phyloP scores from a whole-genome alignment of 345 rosid genomes.

The Raphanus sativus region DNA sequence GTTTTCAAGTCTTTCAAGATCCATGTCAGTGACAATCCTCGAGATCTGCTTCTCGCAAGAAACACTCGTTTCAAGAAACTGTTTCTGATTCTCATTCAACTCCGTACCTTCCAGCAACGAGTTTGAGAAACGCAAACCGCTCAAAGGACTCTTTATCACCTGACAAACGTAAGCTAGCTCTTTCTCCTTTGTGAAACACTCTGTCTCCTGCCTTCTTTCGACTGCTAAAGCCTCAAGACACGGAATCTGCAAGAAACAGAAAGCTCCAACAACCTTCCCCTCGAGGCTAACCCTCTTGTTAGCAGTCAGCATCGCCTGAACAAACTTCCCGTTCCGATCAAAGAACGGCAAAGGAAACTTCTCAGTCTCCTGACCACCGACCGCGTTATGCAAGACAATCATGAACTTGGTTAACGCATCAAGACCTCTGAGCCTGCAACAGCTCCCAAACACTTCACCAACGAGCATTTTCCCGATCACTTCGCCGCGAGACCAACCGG shows the following conservation, averaged over 20 bases:
- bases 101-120: slow-evolving; percentile 78
- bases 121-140: slow-evolving; percentile 78
- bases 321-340: slow-evolving; percentile 65
- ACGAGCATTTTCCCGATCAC: slow-evolving; percentile 83
- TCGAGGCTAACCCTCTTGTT: slow-evolving; percentile 73
- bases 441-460: slow-evolving; percentile 89
- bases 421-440: slow-evolving; percentile 82
- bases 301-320: slow-evolving; percentile 85
- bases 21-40: slow-evolving; percentile 64
- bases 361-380: slow-evolving; percentile 82
- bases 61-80: slow-evolving; percentile 84
- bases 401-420: slow-evolving; percentile 90
- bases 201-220: slow-evolving; percentile 77
- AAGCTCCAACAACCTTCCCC: slow-evolving; percentile 80
- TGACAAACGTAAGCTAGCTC: slow-evolving; percentile 92
- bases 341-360: slow-evolving; percentile 79
- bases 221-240: slow-evolving; percentile 76
- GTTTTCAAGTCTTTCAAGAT: slow-evolving; percentile 75
- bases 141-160: slow-evolving; percentile 79
- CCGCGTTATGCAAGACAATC: slow-evolving; percentile 82
- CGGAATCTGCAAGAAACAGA: slow-evolving; percentile 93
- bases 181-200: slow-evolving; percentile 53
- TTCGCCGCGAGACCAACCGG: slow-evolving; percentile 68
- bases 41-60: slow-evolving; percentile 93
- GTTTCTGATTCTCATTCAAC: slow-evolving; percentile 86